Percentiles rank a stretch among this genome's conserved stretches.
Conservation (phyloP, 2,329 filamentous ascomycete genomes). For the Xylariaceae sp. region DNA sequence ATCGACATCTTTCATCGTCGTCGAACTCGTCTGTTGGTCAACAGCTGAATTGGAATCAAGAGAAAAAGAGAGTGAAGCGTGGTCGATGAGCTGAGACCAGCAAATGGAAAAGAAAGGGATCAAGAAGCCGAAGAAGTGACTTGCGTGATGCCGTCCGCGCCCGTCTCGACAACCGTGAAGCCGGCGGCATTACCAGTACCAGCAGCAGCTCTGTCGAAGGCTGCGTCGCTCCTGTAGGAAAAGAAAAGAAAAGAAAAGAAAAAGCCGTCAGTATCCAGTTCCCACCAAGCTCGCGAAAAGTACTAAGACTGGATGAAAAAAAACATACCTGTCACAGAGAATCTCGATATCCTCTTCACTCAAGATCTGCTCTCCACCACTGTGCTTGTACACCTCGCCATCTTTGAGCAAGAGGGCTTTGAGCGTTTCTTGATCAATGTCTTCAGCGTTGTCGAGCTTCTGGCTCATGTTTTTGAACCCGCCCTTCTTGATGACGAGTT, state of each 20-base stretch:
- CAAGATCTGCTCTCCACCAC: constrained; percentile 60
- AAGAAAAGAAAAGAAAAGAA: not conserved
- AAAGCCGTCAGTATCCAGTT: no score
- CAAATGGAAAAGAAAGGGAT: no score
- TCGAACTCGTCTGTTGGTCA: no score
- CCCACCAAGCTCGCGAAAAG: no score
- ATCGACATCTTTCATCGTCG: no score
- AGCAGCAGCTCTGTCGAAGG: constrained; percentile 67
- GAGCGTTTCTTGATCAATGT: constrained; percentile 56
- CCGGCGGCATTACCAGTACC: constrained; percentile 67
- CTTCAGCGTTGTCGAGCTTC: constrained; percentile 48
- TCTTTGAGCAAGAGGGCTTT: constrained; percentile 62
- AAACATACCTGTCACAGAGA: constrained; percentile 62
- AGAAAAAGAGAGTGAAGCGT: no score
- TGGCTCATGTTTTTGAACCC: constrained; percentile 67
- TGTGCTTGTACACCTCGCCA: constrained; percentile 58
- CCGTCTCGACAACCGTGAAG: constrained; percentile 79
- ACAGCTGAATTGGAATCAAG: no score
- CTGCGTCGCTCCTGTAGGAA: constrained; percentile 45
- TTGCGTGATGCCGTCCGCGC: constrained; percentile 44
- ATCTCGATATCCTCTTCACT: constrained; percentile 71
- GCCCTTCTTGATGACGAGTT: constrained; percentile 92
- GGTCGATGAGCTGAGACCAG: no score
- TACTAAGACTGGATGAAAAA: not conserved
- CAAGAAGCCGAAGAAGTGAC: constrained; percentile 14